Percentiles rank a stretch among this genome's conserved stretches.
Conservation (phyloP, 2,329 filamentous ascomycete species). For the Uncinocarpus reesii region DNA sequence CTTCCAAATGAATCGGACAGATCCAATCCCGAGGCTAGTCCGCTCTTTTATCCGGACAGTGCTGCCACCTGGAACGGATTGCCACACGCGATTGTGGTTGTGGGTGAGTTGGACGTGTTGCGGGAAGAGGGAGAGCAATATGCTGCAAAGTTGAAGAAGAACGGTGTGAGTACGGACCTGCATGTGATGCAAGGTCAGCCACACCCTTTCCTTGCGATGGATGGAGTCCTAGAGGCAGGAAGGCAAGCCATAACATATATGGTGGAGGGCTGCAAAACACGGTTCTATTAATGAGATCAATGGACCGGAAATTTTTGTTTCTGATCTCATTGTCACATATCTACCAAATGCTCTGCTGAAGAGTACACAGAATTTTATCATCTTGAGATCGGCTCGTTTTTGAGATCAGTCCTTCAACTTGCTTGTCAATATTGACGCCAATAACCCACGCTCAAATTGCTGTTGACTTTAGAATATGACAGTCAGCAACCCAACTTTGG, state of each 20-base stretch:
- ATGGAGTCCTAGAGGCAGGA: conserved; percentile 44
- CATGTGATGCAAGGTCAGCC: conserved; percentile 47
- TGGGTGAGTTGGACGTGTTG: conserved; percentile 49
- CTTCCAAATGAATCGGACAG: conserved; percentile 41
- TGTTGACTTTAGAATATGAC: too few species aligned
- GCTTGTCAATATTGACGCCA: too few species aligned
- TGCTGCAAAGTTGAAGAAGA: conserved; percentile 38
- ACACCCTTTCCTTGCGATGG: conserved; percentile 51
- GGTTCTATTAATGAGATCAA: not conserved
- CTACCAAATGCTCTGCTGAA: too few species aligned
- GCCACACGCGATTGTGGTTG: conserved; percentile 44
- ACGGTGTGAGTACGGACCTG: conserved; percentile 41
- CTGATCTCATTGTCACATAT: not conserved
- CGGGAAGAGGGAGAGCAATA: conserved; percentile 46
- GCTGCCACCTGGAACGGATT: conserved; percentile 35
- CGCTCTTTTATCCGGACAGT: conserved; percentile 42
- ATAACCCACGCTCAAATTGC: too few species aligned
- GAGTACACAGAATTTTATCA: too few species aligned
- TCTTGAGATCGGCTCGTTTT: too few species aligned
- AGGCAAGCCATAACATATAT: conserved; percentile 39
- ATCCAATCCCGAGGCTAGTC: conserved; percentile 45
- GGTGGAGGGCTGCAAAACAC: conserved; percentile 14
- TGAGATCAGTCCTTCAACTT: too few species aligned
- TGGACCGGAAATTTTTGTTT: not conserved
- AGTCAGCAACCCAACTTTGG: too few species aligned